Evolutionary conservation across 1,284 basidiomycete genomes (phyloP).

Genomic region (Grifola frondosa): DNA sequence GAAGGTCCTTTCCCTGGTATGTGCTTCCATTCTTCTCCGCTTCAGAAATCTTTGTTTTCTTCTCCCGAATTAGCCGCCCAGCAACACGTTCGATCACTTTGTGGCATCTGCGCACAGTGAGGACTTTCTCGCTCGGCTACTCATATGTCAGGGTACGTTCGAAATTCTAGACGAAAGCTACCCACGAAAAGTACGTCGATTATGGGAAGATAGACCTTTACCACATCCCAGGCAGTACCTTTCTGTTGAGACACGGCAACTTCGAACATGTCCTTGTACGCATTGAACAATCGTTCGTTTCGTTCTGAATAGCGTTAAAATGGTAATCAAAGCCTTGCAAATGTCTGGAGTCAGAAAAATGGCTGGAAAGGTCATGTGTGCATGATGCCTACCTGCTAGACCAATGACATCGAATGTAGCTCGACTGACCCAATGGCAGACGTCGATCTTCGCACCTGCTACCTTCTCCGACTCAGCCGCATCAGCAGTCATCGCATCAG

Average conservation of each 20-base stretch:
- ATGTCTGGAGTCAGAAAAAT: not conserved
- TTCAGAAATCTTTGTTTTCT: slow-evolving; percentile 64
- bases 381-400: slow-evolving; percentile 51
- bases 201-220: slow-evolving; percentile 63
- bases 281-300: slow-evolving; percentile 73
- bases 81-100: slow-evolving; percentile 64
- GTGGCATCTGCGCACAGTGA: slow-evolving; percentile 54
- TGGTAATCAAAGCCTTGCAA: slow-evolving; percentile 71
- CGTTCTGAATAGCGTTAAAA: slow-evolving; percentile 75
- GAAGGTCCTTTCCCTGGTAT: slow-evolving; percentile 60
- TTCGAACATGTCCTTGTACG: slow-evolving; percentile 83
- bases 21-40: slow-evolving; percentile 47
- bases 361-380: not conserved
- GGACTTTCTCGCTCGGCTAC: slow-evolving; percentile 55
- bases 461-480: slow-evolving; percentile 16
- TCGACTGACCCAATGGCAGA: slow-evolving; percentile 72
- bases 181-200: slow-evolving; percentile 59
- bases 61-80: slow-evolving; percentile 68
- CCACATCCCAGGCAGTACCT: slow-evolving; percentile 42
- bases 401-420: slow-evolving; percentile 84
- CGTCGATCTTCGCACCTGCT: slow-evolving; percentile 48
- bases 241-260: slow-evolving; percentile 56
- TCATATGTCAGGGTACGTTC: slow-evolving; percentile 1
- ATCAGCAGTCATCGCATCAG: slow-evolving; percentile 13
- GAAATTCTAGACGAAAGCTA: slow-evolving; percentile 10